These are phyloP conservation scores for Fraxinus platypoda DNA, from an alignment of 305 asterid species.

Conservation along the genomic window DNA sequence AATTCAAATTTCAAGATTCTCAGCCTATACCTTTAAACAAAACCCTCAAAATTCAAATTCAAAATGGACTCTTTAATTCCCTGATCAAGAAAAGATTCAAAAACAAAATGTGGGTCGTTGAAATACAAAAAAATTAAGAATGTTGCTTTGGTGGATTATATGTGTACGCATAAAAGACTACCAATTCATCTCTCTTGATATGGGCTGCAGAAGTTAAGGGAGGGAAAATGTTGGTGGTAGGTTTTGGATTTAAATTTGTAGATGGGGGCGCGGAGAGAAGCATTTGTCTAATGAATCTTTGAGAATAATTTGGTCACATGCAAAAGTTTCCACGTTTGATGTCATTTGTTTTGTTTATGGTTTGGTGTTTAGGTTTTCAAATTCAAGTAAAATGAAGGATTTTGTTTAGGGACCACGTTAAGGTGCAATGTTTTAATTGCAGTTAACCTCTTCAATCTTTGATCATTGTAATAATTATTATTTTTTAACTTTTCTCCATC, in stretches of 20 bases:
- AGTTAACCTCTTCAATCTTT: too few species aligned
- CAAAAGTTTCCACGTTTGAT: not conserved
- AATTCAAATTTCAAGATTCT: slow-evolving; percentile 10
- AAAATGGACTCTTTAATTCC: slow-evolving; percentile 15
- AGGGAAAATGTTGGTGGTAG: slow-evolving; percentile 6
- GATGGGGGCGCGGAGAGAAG: slow-evolving; percentile 43
- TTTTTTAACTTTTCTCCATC: too few species aligned
- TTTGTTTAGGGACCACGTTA: slow-evolving; percentile 15
- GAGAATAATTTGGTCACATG: slow-evolving; percentile 17
- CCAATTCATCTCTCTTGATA: not conserved
- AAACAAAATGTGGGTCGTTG: not conserved
- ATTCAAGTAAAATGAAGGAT: slow-evolving; percentile 24
- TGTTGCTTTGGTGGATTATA: not conserved
- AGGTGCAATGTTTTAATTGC: not conserved
- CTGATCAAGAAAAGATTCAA: slow-evolving; percentile 4
- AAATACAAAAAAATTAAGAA: not conserved
- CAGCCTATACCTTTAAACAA: not conserved
- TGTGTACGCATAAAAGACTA: not conserved
- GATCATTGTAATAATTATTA: too few species aligned
- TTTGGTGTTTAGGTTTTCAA: slow-evolving; percentile 27
- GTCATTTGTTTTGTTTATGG: not conserved
- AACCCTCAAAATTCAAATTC: slow-evolving; percentile 18
- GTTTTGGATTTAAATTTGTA: slow-evolving; percentile 44
- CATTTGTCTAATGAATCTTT: not conserved
- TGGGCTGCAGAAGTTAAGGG: slow-evolving; percentile 2